phyloP scores from a whole-genome alignment of 1,284 basidiomycete species.

The Takashimella tepidaria region DNA sequence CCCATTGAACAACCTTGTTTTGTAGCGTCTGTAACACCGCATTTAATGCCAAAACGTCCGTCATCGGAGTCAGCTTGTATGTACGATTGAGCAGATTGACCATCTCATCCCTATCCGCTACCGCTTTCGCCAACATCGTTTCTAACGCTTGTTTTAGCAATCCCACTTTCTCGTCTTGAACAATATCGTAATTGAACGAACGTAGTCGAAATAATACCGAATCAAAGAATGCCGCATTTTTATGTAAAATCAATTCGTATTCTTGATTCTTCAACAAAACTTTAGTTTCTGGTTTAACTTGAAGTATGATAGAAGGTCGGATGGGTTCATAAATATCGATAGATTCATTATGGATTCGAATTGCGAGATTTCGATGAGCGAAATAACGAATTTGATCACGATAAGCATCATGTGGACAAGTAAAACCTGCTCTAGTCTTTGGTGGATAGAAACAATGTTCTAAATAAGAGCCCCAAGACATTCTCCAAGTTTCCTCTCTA shows the following conservation, averaged over 20 bases:
- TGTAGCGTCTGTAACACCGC: slow-evolving; percentile 80
- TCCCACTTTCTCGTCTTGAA: slow-evolving; percentile 42
- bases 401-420: slow-evolving; percentile 92
- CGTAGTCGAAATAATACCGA: slow-evolving; percentile 51
- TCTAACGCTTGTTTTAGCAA: slow-evolving; percentile 36
- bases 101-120: slow-evolving; percentile 70
- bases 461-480: slow-evolving; percentile 48
- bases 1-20: slow-evolving; percentile 95
- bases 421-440: slow-evolving; percentile 60
- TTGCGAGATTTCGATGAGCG: slow-evolving; percentile 60
- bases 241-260: slow-evolving; percentile 68
- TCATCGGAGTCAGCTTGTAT: slow-evolving; percentile 72
- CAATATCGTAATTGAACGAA: slow-evolving; percentile 42
- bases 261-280: slow-evolving; percentile 85
- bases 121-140: slow-evolving; percentile 62
- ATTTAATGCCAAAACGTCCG: slow-evolving; percentile 83
- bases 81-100: slow-evolving; percentile 67
- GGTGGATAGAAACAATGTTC: slow-evolving; percentile 64
- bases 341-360: slow-evolving; percentile 84
- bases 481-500: slow-evolving; percentile 79
- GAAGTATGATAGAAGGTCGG: slow-evolving; percentile 81
- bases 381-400: slow-evolving; percentile 92
- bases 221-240: slow-evolving; percentile 60
- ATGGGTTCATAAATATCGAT: slow-evolving; percentile 79
- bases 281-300: slow-evolving; percentile 76